Evolutionary conservation across 495 filamentous ascomycete species (phyloP).

Genomic region (Eremomyces bilateralis): DNA sequence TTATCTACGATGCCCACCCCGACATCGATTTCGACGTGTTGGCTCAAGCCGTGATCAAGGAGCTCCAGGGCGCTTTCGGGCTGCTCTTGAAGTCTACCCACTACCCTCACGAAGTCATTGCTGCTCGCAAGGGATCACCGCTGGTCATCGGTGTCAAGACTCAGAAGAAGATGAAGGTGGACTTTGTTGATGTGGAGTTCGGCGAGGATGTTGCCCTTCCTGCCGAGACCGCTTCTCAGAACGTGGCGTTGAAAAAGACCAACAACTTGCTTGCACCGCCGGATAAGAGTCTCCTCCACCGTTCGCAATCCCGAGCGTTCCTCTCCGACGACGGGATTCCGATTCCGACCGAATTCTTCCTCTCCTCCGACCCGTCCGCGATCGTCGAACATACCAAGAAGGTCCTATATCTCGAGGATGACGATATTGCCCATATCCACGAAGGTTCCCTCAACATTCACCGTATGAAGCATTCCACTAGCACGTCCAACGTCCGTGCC

Average conservation of each 20-base stretch:
- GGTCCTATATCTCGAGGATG: constrained; percentile 96
- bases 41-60: constrained; percentile 92
- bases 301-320: constrained; percentile 94
- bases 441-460: constrained; percentile 98
- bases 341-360: constrained; percentile 96
- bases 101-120: constrained; percentile 94
- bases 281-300: constrained; percentile 92
- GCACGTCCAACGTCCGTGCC: constrained; percentile 82
- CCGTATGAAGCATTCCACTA: constrained; percentile 88
- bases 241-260: constrained; percentile 80
- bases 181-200: constrained; percentile 97
- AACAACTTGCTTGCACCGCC: constrained; percentile 60
- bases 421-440: constrained; percentile 98
- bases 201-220: constrained; percentile 70
- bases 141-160: constrained; percentile 90
- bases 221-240: constrained; percentile 88
- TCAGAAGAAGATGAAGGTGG: constrained; percentile 97
- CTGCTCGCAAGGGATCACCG: constrained; percentile 92
- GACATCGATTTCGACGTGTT: constrained; percentile 88
- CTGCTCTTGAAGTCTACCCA: constrained; percentile 93
- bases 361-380: constrained; percentile 92
- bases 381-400: constrained; percentile 99
- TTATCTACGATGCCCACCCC: constrained; percentile 89
- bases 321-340: constrained; percentile 93
- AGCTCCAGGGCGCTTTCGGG: constrained; percentile 93